These are phyloP conservation scores for Mucor indicus DNA, from an alignment of 371 early-diverging fungal species.

Conservation along the genomic window DNA sequence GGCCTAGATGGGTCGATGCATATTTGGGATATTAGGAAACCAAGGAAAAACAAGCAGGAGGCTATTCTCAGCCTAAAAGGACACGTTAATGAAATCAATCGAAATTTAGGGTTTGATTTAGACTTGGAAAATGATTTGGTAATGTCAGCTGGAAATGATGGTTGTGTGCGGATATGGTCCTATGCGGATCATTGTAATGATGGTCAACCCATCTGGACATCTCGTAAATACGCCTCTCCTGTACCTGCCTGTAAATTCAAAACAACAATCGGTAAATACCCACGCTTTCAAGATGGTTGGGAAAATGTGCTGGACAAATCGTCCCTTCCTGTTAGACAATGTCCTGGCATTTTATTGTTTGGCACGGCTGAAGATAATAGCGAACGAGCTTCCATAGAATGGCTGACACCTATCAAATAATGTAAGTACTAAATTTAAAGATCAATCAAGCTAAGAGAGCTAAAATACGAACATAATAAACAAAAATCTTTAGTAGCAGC, in stretches of 20 bases:
- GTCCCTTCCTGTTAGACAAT: not conserved
- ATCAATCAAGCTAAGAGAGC: no score
- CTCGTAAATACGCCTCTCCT: constrained; percentile 9
- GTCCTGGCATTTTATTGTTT: constrained; percentile 8
- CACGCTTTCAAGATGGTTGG: constrained; percentile 13
- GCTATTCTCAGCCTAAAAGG: no score
- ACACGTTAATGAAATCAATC: constrained; percentile 14
- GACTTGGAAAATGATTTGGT: constrained; percentile 15
- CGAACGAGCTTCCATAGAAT: constrained; percentile 4
- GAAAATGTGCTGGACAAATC: not conserved
- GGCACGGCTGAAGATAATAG: not conserved
- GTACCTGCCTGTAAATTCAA: constrained; percentile 22
- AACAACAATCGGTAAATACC: not conserved
- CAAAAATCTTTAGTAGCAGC: no score
- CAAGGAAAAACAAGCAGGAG: not conserved
- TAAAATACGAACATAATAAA: no score
- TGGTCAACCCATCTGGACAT: constrained; percentile 24
- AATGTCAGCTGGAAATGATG: constrained; percentile 18
- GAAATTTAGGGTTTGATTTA: constrained; percentile 20
- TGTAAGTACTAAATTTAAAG: no score
- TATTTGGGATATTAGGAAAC: constrained; percentile 25
- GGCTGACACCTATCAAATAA: constrained; percentile 12
- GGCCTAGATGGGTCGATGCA: constrained; percentile 21
- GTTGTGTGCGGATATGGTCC: constrained; percentile 29
- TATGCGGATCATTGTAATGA: not conserved